phyloP scores from a whole-genome alignment of 2,329 filamentous ascomycete species.

The Aspergillus sp. region DNA sequence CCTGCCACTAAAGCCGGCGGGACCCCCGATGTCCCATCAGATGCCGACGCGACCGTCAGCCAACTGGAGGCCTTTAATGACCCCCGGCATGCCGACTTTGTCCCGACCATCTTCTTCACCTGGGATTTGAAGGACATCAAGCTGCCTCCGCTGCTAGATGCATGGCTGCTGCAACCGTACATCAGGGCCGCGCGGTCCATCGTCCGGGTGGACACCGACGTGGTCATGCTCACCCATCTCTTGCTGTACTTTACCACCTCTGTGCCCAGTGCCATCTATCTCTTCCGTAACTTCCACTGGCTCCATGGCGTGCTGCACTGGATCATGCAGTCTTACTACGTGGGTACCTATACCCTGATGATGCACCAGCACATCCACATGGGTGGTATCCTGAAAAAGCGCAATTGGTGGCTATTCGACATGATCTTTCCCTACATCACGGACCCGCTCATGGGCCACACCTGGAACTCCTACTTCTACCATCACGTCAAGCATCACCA shows the following conservation, averaged over 20 bases:
- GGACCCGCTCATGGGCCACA: slow-evolving; percentile 78
- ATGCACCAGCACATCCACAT: slow-evolving; percentile 85
- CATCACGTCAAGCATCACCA: slow-evolving; percentile 87
- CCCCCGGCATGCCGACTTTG: slow-evolving; percentile 50
- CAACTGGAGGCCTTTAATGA: slow-evolving; percentile 54
- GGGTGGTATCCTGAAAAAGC: slow-evolving; percentile 64
- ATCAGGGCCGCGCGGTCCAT: slow-evolving; percentile 56
- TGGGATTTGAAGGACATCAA: slow-evolving; percentile 53
- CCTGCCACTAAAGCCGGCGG: slow-evolving; percentile 15
- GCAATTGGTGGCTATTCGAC: slow-evolving; percentile 59
- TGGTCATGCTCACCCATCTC: slow-evolving; percentile 76
- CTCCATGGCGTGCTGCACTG: slow-evolving; percentile 67
- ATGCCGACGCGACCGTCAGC: slow-evolving; percentile 35
- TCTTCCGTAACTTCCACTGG: slow-evolving; percentile 68
- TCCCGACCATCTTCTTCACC: slow-evolving; percentile 57
- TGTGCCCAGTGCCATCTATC: slow-evolving; percentile 65
- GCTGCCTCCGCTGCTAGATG: slow-evolving; percentile 44
- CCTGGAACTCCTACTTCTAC: slow-evolving; percentile 83
- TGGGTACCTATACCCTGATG: slow-evolving; percentile 75
- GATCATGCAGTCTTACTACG: slow-evolving; percentile 67
- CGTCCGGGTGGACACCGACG: slow-evolving; percentile 69
- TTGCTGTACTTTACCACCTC: slow-evolving; percentile 70
- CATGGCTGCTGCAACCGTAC: slow-evolving; percentile 61
- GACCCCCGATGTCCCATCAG: background rate
- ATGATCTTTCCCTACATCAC: slow-evolving; percentile 69